Percentiles rank a stretch among this genome's conserved stretches.
phyloP scores from a whole-genome alignment of 495 filamentous ascomycete genomes.

The Xylaria curta region DNA sequence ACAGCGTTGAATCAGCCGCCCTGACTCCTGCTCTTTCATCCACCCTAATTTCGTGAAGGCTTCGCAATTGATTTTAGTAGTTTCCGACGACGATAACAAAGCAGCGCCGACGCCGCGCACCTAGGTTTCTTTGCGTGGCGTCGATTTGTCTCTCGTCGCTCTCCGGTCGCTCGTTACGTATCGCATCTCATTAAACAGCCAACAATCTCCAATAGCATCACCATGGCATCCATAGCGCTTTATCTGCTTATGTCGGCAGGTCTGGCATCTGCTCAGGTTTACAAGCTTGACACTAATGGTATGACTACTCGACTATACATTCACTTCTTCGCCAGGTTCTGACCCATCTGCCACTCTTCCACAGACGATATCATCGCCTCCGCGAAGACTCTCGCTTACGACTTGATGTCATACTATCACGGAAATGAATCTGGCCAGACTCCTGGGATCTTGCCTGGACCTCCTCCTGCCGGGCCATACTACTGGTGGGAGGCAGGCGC shows the following conservation, averaged over 20 bases:
- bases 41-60: neutral
- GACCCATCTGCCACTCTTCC: constrained; percentile 3
- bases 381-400: constrained; percentile 62
- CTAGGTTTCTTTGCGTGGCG: constrained; percentile 7
- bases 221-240: constrained; percentile 30
- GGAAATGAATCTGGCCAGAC: constrained; percentile 63
- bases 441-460: constrained; percentile 68
- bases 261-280: constrained; percentile 32
- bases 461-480: constrained; percentile 55
- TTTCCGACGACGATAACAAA: neutral
- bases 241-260: constrained; percentile 30
- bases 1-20: neutral
- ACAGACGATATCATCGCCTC: constrained; percentile 60
- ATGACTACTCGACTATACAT: constrained; percentile 7
- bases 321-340: constrained; percentile 19
- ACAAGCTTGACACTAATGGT: constrained; percentile 37
- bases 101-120: neutral
- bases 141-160: neutral
- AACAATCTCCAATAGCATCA: constrained; percentile 10
- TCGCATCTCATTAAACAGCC: neutral
- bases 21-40: neutral
- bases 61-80: neutral
- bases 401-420: constrained; percentile 65
- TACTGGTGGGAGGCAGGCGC: constrained; percentile 66
- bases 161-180: constrained; percentile 10